Evolutionary conservation across 2,329 filamentous ascomycete genomes (phyloP), one percentile per base, ranked within the genome.

Genomic region (Claviceps arundinis): DNA sequence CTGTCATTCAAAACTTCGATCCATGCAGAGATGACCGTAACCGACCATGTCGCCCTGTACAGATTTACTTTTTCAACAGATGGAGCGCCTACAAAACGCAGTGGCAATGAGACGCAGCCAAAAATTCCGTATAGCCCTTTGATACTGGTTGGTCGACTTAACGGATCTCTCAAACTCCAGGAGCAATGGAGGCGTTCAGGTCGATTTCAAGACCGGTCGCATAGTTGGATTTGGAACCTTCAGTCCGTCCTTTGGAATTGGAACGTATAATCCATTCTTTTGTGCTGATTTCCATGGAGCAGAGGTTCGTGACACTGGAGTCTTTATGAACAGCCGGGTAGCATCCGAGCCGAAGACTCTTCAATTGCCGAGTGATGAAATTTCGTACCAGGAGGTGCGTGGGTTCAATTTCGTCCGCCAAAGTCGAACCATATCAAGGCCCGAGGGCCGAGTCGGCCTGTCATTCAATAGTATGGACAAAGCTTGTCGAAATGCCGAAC

Each of bases 401-500:
- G 81, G 72, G 68, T 77, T 7, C 78, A 80, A 58, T 87, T 88
- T 56, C 62, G 80, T 17, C 47, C 50, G 2, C 59, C 61, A 11
- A 44, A 52, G 9, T 53, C 54, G 24, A 71, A 73, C 19, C 70
- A 73, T 22, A 75, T 89, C 30, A 60, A 80, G 24, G 82, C 76
- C 19, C 75, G 87, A 80, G 24, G 82, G 76, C 19, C 75, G 87
- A 14, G 84, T 89, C 16, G 86, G 85, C 0, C 64, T 89, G 7
- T 88, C 84, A 38, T 88, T 89, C 60, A 79, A 88, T 37, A 84
- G 77, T 55, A 70, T 74, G 1, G 73, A 79, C 1, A 75, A 84
- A 64, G 87, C 86, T 7, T 91, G 87, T 59, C 61, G 68, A 16
- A 87, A 84, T 61, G 85, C 82, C 0, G 82, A 88, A 65, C 69